Percentiles rank a stretch among this genome's conserved stretches.
Evolutionary conservation across 176 grass and related monocot species (phyloP).

Genomic region (Miscanthus lutarioriparius): DNA sequence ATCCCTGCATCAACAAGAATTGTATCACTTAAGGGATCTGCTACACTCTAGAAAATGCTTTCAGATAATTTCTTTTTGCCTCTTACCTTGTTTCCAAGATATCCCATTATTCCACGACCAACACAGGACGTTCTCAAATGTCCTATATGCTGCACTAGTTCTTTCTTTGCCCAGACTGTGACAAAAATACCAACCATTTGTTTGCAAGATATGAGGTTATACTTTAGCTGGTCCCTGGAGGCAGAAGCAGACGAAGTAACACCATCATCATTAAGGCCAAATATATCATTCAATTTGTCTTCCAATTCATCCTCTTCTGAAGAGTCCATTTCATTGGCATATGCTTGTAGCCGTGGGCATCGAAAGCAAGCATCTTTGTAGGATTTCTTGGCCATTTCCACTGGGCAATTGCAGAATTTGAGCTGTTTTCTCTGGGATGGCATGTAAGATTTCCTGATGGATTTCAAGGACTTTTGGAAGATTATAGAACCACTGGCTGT

Average conservation of each 20-base stretch:
- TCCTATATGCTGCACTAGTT: constrained; percentile 67
- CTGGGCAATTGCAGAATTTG: constrained; percentile 78
- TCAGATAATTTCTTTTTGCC: not conserved
- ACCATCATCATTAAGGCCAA: constrained; percentile 42
- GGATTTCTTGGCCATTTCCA: constrained; percentile 73
- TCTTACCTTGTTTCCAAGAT: constrained; percentile 94
- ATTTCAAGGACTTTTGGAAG: constrained; percentile 83
- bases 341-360: constrained; percentile 47
- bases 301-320: constrained; percentile 78
- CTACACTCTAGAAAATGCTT: not conserved
- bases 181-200: constrained; percentile 97
- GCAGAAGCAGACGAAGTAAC: constrained; percentile 43
- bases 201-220: constrained; percentile 87
- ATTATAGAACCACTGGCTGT: constrained; percentile 64
- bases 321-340: constrained; percentile 61
- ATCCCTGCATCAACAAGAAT: constrained; percentile 54
- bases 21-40: constrained; percentile 9
- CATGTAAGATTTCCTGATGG: constrained; percentile 85
- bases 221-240: constrained; percentile 64
- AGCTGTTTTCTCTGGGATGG: constrained; percentile 57
- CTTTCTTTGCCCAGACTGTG: constrained; percentile 79
- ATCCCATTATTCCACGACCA: constrained; percentile 83
- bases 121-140: constrained; percentile 87
- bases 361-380: constrained; percentile 88
- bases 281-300: constrained; percentile 51